These are phyloP conservation scores for Handroanthus guayacan DNA, from an alignment of 257 asterid genomes.

Conservation along the genomic window DNA sequence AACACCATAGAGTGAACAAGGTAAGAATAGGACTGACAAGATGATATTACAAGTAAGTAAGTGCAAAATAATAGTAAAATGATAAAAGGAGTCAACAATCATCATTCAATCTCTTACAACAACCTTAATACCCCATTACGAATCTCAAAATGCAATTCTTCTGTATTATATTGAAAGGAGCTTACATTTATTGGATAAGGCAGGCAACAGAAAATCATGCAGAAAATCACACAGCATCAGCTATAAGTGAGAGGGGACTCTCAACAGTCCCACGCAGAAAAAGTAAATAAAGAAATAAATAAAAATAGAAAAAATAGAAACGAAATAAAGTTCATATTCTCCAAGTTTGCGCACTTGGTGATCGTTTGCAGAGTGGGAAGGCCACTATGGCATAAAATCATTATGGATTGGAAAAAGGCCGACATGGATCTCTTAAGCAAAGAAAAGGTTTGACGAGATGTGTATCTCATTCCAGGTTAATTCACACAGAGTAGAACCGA, in stretches of 20 bases:
- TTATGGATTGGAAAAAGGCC: background rate
- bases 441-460: constrained; percentile 14
- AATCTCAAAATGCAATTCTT: constrained; percentile 21
- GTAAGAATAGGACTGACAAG: constrained; percentile 4
- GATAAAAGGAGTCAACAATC: background rate
- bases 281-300: background rate
- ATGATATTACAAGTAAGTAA: background rate
- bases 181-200: background rate
- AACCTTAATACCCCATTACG: background rate
- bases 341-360: background rate
- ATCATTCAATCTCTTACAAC: background rate
- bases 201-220: constrained; percentile 7
- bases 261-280: background rate
- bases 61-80: background rate
- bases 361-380: background rate
- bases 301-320: too few species aligned
- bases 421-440: background rate
- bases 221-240: constrained; percentile 1
- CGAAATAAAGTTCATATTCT: background rate
- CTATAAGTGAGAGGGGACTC: background rate
- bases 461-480: constrained; percentile 13
- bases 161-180: constrained; percentile 10
- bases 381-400: background rate
- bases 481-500: constrained; percentile 26
- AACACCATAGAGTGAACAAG: background rate